These are phyloP conservation scores for Acacia concinna DNA, from an alignment of 331 rosid species.

Conservation along the genomic window DNA sequence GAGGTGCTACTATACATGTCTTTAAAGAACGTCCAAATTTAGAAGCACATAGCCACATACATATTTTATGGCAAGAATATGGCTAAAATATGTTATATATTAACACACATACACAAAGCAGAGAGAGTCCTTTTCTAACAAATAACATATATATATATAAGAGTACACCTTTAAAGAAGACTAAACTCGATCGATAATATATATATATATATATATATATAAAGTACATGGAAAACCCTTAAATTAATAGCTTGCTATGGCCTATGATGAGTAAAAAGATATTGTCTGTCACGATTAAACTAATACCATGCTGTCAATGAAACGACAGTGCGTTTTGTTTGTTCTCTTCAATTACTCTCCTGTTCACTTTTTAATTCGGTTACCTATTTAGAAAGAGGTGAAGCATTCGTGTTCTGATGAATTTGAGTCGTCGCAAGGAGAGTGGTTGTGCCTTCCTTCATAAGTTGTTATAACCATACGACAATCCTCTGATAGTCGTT, in stretches of 20 bases:
- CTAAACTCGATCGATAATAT: slow-evolving; percentile 16
- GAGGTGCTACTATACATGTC: too few relatives aligned
- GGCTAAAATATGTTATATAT: not conserved
- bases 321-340: not conserved
- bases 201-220: too few relatives aligned
- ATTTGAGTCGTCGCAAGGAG: slow-evolving; percentile 90
- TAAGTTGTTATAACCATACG: slow-evolving; percentile 98
- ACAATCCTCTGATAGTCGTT: slow-evolving; percentile 93
- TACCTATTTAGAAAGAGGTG: slow-evolving; percentile 57
- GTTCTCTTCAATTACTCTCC: not conserved
- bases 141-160: slow-evolving; percentile 7
- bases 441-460: slow-evolving; percentile 97
- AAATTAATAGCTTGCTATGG: slow-evolving; percentile 3
- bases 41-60: too few relatives aligned
- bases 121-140: not conserved
- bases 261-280: slow-evolving; percentile 26
- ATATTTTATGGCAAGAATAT: not conserved
- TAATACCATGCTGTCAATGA: slow-evolving; percentile 22
- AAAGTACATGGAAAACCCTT: slow-evolving; percentile 16
- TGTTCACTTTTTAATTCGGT: not conserved
- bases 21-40: not conserved
- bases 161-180: slow-evolving; percentile 17
- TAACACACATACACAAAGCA: slow-evolving; percentile 12
- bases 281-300: slow-evolving; percentile 21
- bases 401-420: slow-evolving; percentile 93